A percentile compares a stretch with the other conserved stretches of the same genome.
Evolutionary conservation across 2,329 filamentous ascomycete species (phyloP).

Genomic region (Chaetomiaceae sp.): DNA sequence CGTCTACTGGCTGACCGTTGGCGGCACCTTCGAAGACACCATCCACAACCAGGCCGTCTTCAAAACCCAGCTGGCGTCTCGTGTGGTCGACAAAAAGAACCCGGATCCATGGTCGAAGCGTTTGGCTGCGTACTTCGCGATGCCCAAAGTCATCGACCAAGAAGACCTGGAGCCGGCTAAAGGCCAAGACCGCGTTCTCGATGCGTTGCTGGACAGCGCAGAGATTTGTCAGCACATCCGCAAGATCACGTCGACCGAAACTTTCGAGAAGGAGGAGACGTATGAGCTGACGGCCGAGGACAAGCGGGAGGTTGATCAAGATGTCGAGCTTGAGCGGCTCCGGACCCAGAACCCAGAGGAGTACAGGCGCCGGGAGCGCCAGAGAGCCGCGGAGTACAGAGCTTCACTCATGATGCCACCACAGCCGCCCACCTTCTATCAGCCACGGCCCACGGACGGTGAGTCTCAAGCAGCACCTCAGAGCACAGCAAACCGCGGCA

Average conservation of each 20-base stretch:
- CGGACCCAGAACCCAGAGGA: slow-evolving; percentile 22
- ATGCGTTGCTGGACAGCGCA: slow-evolving; percentile 39
- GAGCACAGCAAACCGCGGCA: not conserved
- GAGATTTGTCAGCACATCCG: slow-evolving; percentile 41
- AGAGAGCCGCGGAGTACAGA: slow-evolving; percentile 2
- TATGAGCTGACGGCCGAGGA: slow-evolving; percentile 62
- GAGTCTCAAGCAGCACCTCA: slow-evolving; percentile 14
- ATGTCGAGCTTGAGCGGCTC: slow-evolving; percentile 30
- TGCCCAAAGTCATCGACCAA: slow-evolving; percentile 45
- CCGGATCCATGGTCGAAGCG: slow-evolving; percentile 62
- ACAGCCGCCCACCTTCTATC: not conserved
- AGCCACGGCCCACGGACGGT: slow-evolving; percentile 9
- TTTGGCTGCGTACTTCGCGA: slow-evolving; percentile 53
- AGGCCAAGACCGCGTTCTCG: slow-evolving; percentile 62
- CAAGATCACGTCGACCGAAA: slow-evolving; percentile 63
- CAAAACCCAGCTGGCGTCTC: slow-evolving; percentile 73
- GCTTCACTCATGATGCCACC: not conserved
- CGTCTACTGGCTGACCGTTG: slow-evolving; percentile 76
- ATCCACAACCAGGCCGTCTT: slow-evolving; percentile 72
- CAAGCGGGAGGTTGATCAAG: slow-evolving; percentile 46
- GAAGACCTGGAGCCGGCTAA: slow-evolving; percentile 36
- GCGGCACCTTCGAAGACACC: slow-evolving; percentile 73
- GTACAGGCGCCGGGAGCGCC: slow-evolving; percentile 16
- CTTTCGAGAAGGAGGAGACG: slow-evolving; percentile 65
- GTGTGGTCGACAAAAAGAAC: slow-evolving; percentile 81